phyloP scores from a whole-genome alignment of 2,329 filamentous ascomycete genomes.

The Neocatenulostroma microsporum region DNA sequence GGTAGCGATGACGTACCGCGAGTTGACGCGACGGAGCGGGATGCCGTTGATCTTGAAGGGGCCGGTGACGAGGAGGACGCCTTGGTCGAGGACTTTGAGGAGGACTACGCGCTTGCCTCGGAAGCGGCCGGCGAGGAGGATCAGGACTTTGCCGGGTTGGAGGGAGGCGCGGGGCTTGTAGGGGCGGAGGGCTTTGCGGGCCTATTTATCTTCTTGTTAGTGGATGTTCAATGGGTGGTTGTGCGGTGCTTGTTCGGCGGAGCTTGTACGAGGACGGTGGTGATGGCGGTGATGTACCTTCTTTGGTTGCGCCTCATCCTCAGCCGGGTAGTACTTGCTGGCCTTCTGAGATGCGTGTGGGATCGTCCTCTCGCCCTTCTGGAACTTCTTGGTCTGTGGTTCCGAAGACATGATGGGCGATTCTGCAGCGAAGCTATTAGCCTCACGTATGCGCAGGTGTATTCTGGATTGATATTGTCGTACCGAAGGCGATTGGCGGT shows the following conservation, averaged over 20 bases:
- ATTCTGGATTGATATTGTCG: constrained; percentile 1
- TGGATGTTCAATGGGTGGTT: not conserved
- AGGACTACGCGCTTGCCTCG: constrained; percentile 99
- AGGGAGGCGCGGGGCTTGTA: constrained; percentile 83
- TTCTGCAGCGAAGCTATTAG: constrained; percentile 8
- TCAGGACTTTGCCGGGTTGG: constrained; percentile 90
- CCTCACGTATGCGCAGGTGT: not conserved
- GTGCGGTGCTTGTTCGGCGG: not conserved
- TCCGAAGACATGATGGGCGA: constrained; percentile 25
- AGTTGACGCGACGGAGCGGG: constrained; percentile 85
- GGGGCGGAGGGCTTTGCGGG: constrained; percentile 87
- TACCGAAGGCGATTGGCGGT: constrained; percentile 4
- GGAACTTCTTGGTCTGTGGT: constrained; percentile 80
- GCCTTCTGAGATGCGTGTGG: constrained; percentile 84
- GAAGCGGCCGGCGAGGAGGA: constrained; percentile 98
- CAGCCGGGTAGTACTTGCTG: constrained; percentile 97
- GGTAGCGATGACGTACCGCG: constrained; percentile 88
- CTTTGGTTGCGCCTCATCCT: constrained; percentile 81
- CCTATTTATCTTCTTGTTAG: constrained; percentile 46
- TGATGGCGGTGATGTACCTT: constrained; percentile 60
- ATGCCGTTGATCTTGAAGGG: constrained; percentile 99
- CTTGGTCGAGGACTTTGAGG: constrained; percentile 94
- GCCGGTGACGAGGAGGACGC: constrained; percentile 96
- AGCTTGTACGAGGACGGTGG: not conserved
- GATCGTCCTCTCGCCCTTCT: constrained; percentile 89